phyloP scores from a whole-genome alignment of 495 filamentous ascomycete genomes.

The Chaetomium tenue region DNA sequence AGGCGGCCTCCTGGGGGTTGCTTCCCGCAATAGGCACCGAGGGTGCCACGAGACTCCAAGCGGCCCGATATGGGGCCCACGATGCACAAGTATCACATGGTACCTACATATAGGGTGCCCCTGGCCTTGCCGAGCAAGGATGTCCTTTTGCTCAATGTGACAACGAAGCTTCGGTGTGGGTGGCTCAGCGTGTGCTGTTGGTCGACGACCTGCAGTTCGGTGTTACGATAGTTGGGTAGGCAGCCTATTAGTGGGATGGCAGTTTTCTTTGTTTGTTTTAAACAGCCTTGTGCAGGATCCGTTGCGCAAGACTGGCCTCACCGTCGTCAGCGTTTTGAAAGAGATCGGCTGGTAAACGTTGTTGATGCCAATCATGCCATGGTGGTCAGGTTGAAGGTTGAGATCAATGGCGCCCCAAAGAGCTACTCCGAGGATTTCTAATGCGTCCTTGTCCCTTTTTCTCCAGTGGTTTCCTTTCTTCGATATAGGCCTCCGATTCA shows the following conservation, averaged over 20 bases:
- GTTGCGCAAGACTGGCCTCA: neutral
- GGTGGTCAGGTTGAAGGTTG: neutral
- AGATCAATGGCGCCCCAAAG: neutral
- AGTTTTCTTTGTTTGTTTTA: conserved; percentile 13
- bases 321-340: neutral
- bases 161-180: neutral
- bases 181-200: conserved; percentile 8
- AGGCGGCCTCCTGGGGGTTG: neutral
- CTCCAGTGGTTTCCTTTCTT: too few species aligned
- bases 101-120: too few species aligned
- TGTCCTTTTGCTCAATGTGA: too few species aligned
- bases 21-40: neutral
- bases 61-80: neutral
- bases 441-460: too few species aligned
- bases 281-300: neutral
- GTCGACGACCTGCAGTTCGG: neutral
- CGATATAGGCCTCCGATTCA: too few species aligned
- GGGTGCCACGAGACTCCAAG: neutral
- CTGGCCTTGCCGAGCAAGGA: too few species aligned
- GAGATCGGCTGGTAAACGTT: neutral
- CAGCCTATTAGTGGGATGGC: neutral
- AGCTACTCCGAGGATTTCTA: too few species aligned
- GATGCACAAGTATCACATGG: too few species aligned
- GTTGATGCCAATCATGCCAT: too few species aligned
- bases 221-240: neutral